Base-by-base conservation (phyloP, 2,329 filamentous ascomycete species). In the Cryoendolithus antarcticus region DNA sequence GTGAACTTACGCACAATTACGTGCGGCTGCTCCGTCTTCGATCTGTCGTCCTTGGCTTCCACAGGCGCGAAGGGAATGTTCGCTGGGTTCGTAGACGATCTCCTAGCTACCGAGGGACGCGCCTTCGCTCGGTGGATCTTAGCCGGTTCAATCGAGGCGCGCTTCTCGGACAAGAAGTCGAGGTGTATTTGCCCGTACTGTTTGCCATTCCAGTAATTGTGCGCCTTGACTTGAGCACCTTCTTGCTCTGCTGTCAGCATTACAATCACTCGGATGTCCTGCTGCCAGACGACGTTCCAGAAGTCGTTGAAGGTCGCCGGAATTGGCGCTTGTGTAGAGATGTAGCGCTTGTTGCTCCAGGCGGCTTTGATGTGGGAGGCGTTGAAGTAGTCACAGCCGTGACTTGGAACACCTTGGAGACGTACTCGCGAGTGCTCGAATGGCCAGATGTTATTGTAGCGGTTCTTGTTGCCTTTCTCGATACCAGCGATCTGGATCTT, bases 241-340 rank as follows among this genome's bases (percentile, higher is more conserved):
- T 98, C 91, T 19, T 82, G 75, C 60, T 96, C 89, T 2, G 91
- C 89, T 4, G 91, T 98, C 48, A 98, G 71, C 81, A 95, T 96
- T 47, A 96, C 88, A 45, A 98, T 81, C 19, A 96, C 84, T 38
- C 89, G 81, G 3, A 93, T 80, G 56, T 96, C 88, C 60, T 96
- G 84, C 57, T 96, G 88, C 91, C 91, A 98, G 27, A 96, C 72
- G 7, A 95, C 82, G 44, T 86, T 89, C 91, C 91, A 98, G 57
- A 98, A 98, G 60, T 98, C 91, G 59, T 84, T 80, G 54, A 93
- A 95, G 0, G 91, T 98, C 36, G 84, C 79, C 12, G 91, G 91
- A 29, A 96, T 74, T 7, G 91, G 91, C 1, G 86, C 91, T 61
- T 98, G 91, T 9, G 86, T 89, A 35, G 89, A 89, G 61, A 98